Evolutionary conservation across 495 filamentous ascomycete genomes (phyloP).

Genomic region (Xylaria longipes): DNA sequence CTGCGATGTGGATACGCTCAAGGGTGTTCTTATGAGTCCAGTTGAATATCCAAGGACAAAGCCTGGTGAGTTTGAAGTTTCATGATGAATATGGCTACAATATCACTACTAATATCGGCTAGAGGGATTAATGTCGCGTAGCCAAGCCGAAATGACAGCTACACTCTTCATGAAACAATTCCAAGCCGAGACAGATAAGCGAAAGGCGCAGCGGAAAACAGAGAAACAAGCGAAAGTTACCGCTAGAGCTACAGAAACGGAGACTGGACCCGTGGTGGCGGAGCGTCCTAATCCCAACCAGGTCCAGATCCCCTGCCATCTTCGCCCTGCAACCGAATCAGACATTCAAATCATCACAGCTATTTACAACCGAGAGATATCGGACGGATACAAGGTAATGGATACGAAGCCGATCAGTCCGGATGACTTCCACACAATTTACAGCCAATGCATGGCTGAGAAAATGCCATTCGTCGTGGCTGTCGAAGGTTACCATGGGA

Average conservation of each 20-base stretch:
- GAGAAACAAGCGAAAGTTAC: not conserved
- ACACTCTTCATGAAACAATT: not conserved
- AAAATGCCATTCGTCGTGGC: slow-evolving; percentile 52
- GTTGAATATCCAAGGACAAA: slow-evolving; percentile 34
- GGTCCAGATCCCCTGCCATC: slow-evolving; percentile 39
- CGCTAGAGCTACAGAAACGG: not conserved
- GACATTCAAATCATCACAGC: slow-evolving; percentile 39
- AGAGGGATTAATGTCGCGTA: slow-evolving; percentile 10
- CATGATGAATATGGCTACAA: not conserved
- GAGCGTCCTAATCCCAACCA: slow-evolving; percentile 25
- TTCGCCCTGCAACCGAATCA: slow-evolving; percentile 41
- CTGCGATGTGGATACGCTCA: slow-evolving; percentile 43
- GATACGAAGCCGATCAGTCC: slow-evolving; percentile 38
- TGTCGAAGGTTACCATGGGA: slow-evolving; percentile 31
- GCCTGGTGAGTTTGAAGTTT: not conserved
- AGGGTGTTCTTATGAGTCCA: slow-evolving; percentile 38
- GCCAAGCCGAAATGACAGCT: not conserved
- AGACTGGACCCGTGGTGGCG: not conserved
- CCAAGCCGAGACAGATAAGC: not conserved
- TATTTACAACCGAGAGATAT: slow-evolving; percentile 50
- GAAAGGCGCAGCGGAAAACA: not conserved
- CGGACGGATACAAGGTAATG: slow-evolving; percentile 36
- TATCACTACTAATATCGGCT: not conserved
- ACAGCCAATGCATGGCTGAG: slow-evolving; percentile 26
- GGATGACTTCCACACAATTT: slow-evolving; percentile 35